Conservation (phyloP, 2,329 filamentous ascomycete species). For the Ambrosiella cleistominuta region DNA sequence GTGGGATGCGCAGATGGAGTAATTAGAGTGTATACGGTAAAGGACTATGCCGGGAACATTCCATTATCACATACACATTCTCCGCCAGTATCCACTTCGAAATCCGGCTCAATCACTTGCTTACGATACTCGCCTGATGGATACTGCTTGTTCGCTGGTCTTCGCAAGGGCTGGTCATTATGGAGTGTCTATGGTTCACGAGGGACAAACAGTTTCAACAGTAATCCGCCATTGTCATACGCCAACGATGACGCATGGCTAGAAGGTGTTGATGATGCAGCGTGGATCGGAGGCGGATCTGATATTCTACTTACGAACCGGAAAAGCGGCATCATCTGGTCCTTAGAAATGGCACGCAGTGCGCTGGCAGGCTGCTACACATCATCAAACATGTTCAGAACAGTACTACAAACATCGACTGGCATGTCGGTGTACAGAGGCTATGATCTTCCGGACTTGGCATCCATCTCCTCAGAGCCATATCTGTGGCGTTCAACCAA, state of each 20-base stretch:
- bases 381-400: conserved; percentile 75
- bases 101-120: conserved; percentile 54
- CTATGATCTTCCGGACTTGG: conserved; percentile 78
- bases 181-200: conserved; percentile 97
- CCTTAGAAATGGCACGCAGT: conserved; percentile 82
- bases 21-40: conserved; percentile 77
- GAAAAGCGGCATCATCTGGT: conserved; percentile 65
- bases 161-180: conserved; percentile 79
- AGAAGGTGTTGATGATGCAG: conserved; percentile 56
- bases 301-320: conserved; percentile 60
- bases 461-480: conserved; percentile 77
- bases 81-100: conserved; percentile 46
- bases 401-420: conserved; percentile 72
- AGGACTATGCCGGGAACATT: conserved; percentile 87
- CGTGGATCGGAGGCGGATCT: conserved; percentile 76
- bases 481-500: conserved; percentile 90
- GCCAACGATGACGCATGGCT: conserved; percentile 70
- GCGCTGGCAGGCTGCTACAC: conserved; percentile 86
- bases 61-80: conserved; percentile 65
- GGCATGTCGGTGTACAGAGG: conserved; percentile 86
- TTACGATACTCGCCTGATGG: conserved; percentile 85
- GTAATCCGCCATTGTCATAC: conserved; percentile 44
- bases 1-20: conserved; percentile 65
- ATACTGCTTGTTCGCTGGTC: conserved; percentile 88
- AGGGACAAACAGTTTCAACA: conserved; percentile 65